These are phyloP conservation scores for Citrus cavaleriei DNA, from an alignment of 345 rosid genomes.

Conservation along the genomic window DNA sequence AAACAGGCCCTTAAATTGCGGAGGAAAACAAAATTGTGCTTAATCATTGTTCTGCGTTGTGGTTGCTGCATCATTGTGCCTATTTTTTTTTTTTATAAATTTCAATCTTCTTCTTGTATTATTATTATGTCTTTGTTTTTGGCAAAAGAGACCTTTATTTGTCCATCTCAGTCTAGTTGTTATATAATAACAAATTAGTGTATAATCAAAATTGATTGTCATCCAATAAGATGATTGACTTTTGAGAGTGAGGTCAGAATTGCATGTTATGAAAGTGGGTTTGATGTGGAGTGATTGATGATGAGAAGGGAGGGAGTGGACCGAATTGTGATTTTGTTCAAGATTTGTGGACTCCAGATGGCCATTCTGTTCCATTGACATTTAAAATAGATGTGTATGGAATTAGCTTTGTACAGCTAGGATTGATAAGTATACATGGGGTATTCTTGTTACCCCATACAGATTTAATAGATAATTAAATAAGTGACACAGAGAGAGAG, in stretches of 20 bases:
- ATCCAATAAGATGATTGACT: slow-evolving; percentile 15
- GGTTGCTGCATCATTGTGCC: slow-evolving; percentile 8
- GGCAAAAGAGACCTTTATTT: background rate
- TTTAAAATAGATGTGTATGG: background rate
- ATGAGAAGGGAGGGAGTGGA: slow-evolving; percentile 7
- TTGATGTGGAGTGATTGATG: slow-evolving; percentile 9
- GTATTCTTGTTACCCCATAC: background rate
- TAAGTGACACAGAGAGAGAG: no score
- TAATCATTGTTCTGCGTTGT: background rate
- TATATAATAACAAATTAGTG: background rate
- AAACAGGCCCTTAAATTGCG: slow-evolving; percentile 9
- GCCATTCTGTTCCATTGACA: background rate
- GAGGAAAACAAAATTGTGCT: background rate
- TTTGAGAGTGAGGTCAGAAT: slow-evolving; percentile 5
- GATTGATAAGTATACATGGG: background rate
- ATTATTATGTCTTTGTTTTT: background rate
- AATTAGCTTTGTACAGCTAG: slow-evolving; percentile 3
- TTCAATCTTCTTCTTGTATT: background rate
- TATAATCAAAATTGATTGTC: background rate
- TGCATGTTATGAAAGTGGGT: slow-evolving; percentile 26
- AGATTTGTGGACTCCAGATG: slow-evolving; percentile 20
- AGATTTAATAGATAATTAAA: background rate
- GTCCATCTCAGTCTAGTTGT: background rate
- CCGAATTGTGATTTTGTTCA: slow-evolving; percentile 20
- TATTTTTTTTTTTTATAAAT: background rate